Base-by-base conservation (phyloP, 2,329 filamentous ascomycete genomes). In the Cercospora zeina region DNA sequence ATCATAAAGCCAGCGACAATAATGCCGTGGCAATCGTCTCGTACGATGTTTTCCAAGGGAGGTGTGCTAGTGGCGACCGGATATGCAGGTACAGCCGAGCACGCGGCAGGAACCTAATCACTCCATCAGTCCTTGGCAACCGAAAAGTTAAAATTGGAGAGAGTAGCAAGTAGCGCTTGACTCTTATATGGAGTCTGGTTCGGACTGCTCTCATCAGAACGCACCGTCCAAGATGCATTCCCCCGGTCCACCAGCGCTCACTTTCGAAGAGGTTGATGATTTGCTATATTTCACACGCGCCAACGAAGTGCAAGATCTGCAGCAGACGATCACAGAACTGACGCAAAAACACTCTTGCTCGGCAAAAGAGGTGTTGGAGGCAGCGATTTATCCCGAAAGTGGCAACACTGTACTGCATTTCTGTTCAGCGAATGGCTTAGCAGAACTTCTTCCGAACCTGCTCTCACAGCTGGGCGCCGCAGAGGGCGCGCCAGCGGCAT, bases 361-460 rank as follows among this genome's bases (percentile, higher is more conserved):
- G 0, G 75, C 83, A 1, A 82, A 84, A n/a, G 83, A 87, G 61
- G 82, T 96, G 62, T 76, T 97, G 51, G 76, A 83, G 54, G 84
- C 85, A 13, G 89, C 89, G 24, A 85, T 87, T 67, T 92, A 96
- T 73, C 82, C 86, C 45, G 84, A 87, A 68, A 90, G 88, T 67
- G 89, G 90, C 61, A 96, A 92, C 66, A 89, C 88, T 58, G 81
- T 86, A 51, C 77, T 97, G 72, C 95, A 99, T 78, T 97, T 96
- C 85, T 91, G 93, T 7, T 87, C 91, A 24, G 95, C 91, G 27
- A 99, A 99, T 74, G 93, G 93, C 1, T 89, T 96, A 73, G 72
- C 85, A 36, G 70, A 71, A 21, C 68, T 69, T 31, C 67, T 68
- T 27, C 65, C 62, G 59, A 69, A 37, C 54, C 69, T 66, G 59